Conservation (phyloP, 2,329 filamentous ascomycete genomes). For the Pseudogymnoascus sp. region DNA sequence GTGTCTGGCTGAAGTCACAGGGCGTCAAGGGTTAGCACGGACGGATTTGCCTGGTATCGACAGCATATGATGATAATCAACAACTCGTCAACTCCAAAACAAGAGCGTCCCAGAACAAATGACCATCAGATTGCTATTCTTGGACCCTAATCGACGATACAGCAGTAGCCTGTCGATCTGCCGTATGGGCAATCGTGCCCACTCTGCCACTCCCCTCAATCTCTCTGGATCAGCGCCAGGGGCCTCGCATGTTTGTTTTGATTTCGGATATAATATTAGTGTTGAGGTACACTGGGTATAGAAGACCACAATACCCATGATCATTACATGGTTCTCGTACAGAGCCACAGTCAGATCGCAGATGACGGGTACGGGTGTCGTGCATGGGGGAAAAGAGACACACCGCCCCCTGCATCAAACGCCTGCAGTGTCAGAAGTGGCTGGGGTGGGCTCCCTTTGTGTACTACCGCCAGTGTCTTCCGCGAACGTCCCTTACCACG, state of each 20-base stretch:
- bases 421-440: neutral
- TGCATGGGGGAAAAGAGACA: neutral
- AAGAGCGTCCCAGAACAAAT: neutral
- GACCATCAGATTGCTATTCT: neutral
- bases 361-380: constrained; percentile 1
- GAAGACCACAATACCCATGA: constrained; percentile 1
- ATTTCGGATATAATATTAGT: constrained; percentile 6
- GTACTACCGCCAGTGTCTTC: neutral
- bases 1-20: neutral
- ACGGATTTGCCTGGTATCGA: neutral
- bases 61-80: neutral
- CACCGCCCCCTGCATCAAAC: constrained; percentile 1
- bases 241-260: constrained; percentile 3
- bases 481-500: constrained; percentile 1
- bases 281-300: neutral
- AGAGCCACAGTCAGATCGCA: neutral
- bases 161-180: neutral
- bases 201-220: neutral
- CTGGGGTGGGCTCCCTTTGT: neutral
- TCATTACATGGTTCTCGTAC: constrained; percentile 1
- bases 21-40: neutral
- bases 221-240: neutral
- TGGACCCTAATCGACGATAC: neutral
- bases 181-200: constrained; percentile 2
- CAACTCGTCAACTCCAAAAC: neutral